Conservation (phyloP, 129 eudicot species). For the Silybum marianum region DNA sequence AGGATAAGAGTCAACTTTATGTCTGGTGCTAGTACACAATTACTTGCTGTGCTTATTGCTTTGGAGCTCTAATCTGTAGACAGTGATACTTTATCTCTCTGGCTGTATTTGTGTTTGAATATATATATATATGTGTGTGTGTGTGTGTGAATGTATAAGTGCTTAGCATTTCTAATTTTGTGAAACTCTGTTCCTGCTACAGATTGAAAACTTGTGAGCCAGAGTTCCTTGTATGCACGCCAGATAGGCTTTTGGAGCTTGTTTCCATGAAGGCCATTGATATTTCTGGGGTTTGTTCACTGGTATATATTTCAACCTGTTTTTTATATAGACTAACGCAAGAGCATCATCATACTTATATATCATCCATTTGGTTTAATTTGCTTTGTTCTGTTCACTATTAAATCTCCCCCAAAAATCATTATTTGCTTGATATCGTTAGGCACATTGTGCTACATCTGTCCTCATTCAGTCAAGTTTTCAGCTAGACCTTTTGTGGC, state of each 20-base stretch:
- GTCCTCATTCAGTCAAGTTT: neutral
- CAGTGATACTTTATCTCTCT: neutral
- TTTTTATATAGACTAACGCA: neutral
- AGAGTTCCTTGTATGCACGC: slow-evolving; percentile 87
- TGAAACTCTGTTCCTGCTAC: slow-evolving; percentile 14
- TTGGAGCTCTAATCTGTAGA: neutral
- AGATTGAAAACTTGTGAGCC: slow-evolving; percentile 88
- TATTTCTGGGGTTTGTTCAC: slow-evolving; percentile 60
- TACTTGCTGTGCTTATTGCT: neutral
- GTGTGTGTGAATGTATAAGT: neutral
- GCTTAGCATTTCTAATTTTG: neutral
- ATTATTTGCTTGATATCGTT: neutral
- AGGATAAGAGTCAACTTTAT: neutral
- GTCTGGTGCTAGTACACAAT: neutral
- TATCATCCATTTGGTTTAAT: neutral
- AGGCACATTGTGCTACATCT: neutral
- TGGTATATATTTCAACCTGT: slow-evolving; percentile 48
- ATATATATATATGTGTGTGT: neutral
- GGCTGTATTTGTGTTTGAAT: neutral
- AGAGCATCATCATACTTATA: neutral
- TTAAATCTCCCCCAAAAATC: neutral
- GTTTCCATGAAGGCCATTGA: slow-evolving; percentile 61
- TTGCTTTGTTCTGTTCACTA: neutral
- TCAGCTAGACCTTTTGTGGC: neutral
- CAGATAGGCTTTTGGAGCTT: slow-evolving; percentile 90